phyloP scores from a whole-genome alignment of 768 basidiomycete genomes.

The Psilocybe sp. region DNA sequence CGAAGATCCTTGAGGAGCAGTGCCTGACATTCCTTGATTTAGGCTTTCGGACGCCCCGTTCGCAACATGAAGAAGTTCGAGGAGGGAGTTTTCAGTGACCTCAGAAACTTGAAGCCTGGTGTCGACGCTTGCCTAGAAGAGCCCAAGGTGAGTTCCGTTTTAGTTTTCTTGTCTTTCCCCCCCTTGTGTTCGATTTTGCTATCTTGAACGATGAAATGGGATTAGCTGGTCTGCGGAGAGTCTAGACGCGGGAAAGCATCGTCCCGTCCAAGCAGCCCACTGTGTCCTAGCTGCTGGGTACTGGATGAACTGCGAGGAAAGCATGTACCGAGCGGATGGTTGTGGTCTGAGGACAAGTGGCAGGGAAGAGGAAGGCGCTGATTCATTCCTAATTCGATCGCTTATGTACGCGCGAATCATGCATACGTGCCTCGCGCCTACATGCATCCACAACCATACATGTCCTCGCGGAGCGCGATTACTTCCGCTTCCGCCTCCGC shows the following conservation, averaged over 20 bases:
- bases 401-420: neutral
- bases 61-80: slow-evolving; percentile 96
- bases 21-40: neutral
- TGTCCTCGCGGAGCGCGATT: neutral
- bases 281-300: too few species aligned
- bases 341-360: too few species aligned
- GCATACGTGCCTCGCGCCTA: neutral
- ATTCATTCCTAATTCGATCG: too few species aligned
- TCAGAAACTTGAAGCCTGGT: slow-evolving; percentile 92
- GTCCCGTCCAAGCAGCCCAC: too few species aligned
- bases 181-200: neutral
- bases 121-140: slow-evolving; percentile 91
- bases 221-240: neutral
- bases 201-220: neutral
- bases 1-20: too few species aligned
- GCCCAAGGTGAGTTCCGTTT: slow-evolving; percentile 69
- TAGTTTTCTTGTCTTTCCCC: neutral
- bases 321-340: too few species aligned
- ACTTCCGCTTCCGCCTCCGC: neutral
- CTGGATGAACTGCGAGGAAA: too few species aligned
- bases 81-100: slow-evolving; percentile 92
- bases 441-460: neutral
- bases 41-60: slow-evolving; percentile 87
- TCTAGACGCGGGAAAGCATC: too few species aligned
- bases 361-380: too few species aligned